phyloP scores from a whole-genome alignment of 164 flowering plant species.

The Berberis thunbergii region DNA sequence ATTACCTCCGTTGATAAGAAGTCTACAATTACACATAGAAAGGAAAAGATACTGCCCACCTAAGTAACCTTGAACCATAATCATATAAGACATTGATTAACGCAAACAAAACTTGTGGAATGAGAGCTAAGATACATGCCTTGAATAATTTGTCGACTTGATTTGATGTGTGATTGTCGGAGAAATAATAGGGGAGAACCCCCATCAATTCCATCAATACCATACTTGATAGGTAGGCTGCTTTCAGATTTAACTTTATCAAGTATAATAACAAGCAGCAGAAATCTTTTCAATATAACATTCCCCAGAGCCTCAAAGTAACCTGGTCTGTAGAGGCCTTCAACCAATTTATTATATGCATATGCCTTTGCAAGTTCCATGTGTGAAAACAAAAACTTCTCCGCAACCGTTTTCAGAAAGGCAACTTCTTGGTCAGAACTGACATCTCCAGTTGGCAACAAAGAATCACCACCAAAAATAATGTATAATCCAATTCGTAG shows the following conservation, averaged over 20 bases:
- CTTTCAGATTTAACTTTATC: conserved; percentile 81
- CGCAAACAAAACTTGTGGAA: not conserved
- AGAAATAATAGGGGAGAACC: conserved; percentile 85
- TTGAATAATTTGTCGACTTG: conserved; percentile 63
- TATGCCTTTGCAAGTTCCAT: conserved; percentile 62
- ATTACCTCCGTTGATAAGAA: conserved; percentile 73
- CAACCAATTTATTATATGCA: conserved; percentile 86
- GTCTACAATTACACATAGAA: conserved; percentile 26
- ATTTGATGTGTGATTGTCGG: conserved; percentile 45
- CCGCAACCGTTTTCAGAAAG: conserved; percentile 72
- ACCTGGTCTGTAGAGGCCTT: conserved; percentile 86
- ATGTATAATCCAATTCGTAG: conserved; percentile 77
- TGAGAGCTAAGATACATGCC: conserved; percentile 32
- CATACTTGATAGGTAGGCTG: conserved; percentile 68
- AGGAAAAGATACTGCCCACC: not conserved
- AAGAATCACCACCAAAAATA: conserved; percentile 83
- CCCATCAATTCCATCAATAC: conserved; percentile 96
- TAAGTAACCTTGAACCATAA: not conserved
- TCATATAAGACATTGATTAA: not conserved
- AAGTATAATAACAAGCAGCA: conserved; percentile 75
- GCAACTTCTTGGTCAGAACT: conserved; percentile 52
- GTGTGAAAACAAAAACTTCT: conserved; percentile 73
- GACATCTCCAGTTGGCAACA: conserved; percentile 44
- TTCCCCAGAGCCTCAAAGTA: conserved; percentile 78
- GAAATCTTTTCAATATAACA: conserved; percentile 73